Evolutionary conservation across 2,329 filamentous ascomycete species (phyloP).

Genomic region (Clarireedia paspali): DNA sequence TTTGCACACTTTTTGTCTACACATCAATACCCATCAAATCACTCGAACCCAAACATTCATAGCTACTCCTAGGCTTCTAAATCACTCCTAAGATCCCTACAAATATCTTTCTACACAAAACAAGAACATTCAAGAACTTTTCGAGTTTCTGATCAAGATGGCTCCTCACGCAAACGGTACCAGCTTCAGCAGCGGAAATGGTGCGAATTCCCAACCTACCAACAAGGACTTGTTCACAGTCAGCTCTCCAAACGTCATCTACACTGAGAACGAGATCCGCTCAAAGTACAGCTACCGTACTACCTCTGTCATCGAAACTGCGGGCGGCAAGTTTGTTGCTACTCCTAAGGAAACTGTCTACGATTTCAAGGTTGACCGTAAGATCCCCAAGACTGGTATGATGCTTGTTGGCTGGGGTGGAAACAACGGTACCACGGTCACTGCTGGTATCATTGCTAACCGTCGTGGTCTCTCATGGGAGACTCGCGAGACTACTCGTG

Average conservation of each 20-base stretch:
- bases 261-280: constrained; percentile 80
- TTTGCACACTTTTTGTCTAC: constrained; percentile 9
- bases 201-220: constrained; percentile 31
- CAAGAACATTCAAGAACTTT: constrained; percentile 8
- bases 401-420: constrained; percentile 98
- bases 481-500: constrained; percentile 77
- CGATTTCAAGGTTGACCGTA: constrained; percentile 95
- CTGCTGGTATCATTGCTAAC: constrained; percentile 95
- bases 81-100: constrained; percentile 4
- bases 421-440: constrained; percentile 97
- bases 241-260: constrained; percentile 84
- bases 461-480: constrained; percentile 81
- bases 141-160: constrained; percentile 48
- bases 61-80: constrained; percentile 8
- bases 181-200: constrained; percentile 55
- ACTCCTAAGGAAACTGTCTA: constrained; percentile 84
- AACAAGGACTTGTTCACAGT: constrained; percentile 70
- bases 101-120: constrained; percentile 4
- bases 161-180: constrained; percentile 77
- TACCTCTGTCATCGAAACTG: constrained; percentile 64
- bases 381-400: constrained; percentile 85
- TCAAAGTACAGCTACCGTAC: constrained; percentile 97
- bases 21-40: constrained; percentile 1
- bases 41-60: constrained; percentile 21
- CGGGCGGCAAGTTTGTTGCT: constrained; percentile 71